Base-by-base conservation (phyloP, 176 grass and related monocot genomes). In the Areca catechu region DNA sequence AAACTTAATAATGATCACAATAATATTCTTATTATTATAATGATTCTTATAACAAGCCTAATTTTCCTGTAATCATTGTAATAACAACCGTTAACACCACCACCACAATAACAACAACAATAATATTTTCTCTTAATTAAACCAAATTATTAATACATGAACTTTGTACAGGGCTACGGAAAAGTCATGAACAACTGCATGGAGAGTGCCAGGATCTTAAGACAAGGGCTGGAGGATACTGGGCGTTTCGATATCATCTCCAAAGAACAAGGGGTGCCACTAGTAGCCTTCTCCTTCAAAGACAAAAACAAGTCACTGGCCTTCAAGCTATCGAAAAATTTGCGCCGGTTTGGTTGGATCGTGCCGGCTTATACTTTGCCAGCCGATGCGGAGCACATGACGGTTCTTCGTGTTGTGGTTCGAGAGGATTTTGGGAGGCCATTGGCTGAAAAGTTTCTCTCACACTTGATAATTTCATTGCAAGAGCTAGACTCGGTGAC, bases 331-430 rank as follows among this genome's bases (percentile, higher is more conserved):
- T 84, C 91, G 7, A 21, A 69, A 16, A 70, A 43, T 27, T 68
- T 96, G 21, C 69, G 86, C 1, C 71, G 86, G 58, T 89, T 72
- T 53, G 85, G 82, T 15, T 95, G 85, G 90, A 95, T 89, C 17
- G 85, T 95, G 22, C 90, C 85, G 0, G 85, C 90, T 21, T 95
- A 96, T 80, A 96, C 91, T 43, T 80, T 96, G 86, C 91, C 91
- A 2, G 71, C 80, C 4, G 48, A 84, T 60, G 67, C 89, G 50
- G 74, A 96, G 57, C 83, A 84, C 71, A 78, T 87, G 75, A 77
- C 77, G 0, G 91, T 96, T 20, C 91, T 71, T 20, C 56, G 69
- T 2, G 69, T 71, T 4, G 69, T 71, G n/a, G 22, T 71, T 49
- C 48, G 69, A n/a, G 69, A 71, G 57, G 69, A 71, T 77, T 91